Conservation (phyloP, 129 eudicot species). For the Ambrosia artemisiifolia region DNA sequence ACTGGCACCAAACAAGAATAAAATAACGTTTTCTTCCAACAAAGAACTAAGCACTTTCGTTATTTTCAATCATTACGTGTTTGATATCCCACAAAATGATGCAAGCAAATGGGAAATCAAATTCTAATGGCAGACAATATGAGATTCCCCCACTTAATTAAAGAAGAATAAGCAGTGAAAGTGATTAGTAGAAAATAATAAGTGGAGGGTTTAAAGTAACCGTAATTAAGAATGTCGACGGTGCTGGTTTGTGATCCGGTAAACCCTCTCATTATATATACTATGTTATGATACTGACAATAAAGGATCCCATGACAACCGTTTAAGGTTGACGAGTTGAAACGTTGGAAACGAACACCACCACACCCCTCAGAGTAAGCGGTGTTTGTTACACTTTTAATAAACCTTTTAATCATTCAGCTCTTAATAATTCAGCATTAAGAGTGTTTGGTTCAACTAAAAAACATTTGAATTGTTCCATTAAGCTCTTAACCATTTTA, state of each 20-base stretch:
- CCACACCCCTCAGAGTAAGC: too few relatives aligned
- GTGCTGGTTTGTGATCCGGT: constrained; percentile 7
- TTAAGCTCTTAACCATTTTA: too few relatives aligned
- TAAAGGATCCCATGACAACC: too few relatives aligned
- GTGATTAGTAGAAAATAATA: constrained; percentile 10
- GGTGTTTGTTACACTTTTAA: too few relatives aligned
- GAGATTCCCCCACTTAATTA: constrained; percentile 30
- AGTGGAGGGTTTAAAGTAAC: constrained; percentile 23
- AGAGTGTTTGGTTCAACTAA: too few relatives aligned
- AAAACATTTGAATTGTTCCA: too few relatives aligned
- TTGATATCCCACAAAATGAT: constrained; percentile 32
- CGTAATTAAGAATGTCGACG: constrained; percentile 26
- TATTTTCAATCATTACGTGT: constrained; percentile 28
- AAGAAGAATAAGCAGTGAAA: constrained; percentile 26
- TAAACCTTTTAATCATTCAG: too few relatives aligned
- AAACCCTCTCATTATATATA: not conserved
- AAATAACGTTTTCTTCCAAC: constrained; percentile 19
- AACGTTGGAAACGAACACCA: too few relatives aligned
- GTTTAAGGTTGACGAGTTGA: too few relatives aligned
- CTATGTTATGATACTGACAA: too few relatives aligned
- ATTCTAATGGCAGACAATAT: constrained; percentile 33
- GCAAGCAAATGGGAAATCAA: constrained; percentile 33
- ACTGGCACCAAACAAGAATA: not conserved
- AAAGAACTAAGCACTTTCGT: constrained; percentile 27
- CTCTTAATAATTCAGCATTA: too few relatives aligned